These are phyloP conservation scores for Talinum fruticosum DNA, from an alignment of 148 eudicot species.

Conservation along the genomic window DNA sequence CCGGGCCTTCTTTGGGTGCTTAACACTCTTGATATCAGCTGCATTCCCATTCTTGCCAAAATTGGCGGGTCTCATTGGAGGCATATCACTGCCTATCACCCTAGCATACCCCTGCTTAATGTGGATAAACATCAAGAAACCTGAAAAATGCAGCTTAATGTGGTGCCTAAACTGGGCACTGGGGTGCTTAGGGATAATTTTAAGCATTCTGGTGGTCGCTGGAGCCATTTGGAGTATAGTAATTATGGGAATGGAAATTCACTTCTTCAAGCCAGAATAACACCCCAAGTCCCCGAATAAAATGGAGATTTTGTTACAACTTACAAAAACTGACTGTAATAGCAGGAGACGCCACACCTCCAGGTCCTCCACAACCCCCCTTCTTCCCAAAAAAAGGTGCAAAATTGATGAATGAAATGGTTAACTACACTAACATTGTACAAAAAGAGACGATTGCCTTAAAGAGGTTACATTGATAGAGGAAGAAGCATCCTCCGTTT, in stretches of 20 bases:
- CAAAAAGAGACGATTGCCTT: conserved; percentile 13
- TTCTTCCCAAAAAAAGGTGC: not conserved
- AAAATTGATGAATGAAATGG: conserved; percentile 20
- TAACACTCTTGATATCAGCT: conserved; percentile 61
- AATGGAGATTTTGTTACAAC: not conserved
- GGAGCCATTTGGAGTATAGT: conserved; percentile 76
- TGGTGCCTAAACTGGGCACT: conserved; percentile 76
- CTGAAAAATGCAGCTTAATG: conserved; percentile 37
- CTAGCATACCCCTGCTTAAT: conserved; percentile 79
- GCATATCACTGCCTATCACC: conserved; percentile 66
- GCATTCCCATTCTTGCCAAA: conserved; percentile 77
- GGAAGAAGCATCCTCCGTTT: conserved; percentile 99
- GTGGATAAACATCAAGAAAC: conserved; percentile 73
- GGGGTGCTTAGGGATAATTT: conserved; percentile 58
- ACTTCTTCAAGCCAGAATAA: conserved; percentile 65
- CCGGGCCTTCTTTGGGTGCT: conserved; percentile 58
- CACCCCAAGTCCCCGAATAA: not conserved
- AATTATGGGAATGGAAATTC: conserved; percentile 48
- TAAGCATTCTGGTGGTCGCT: conserved; percentile 55
- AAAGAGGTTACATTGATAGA: conserved; percentile 68
- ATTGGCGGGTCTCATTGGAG: conserved; percentile 71
- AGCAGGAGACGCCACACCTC: too few relatives aligned
- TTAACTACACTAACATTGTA: conserved; percentile 25
- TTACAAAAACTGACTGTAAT: not conserved
- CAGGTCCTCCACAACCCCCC: not conserved